These are phyloP conservation scores for Penicillium atrosanguineum DNA, from an alignment of 495 filamentous ascomycete genomes.

Conservation along the genomic window DNA sequence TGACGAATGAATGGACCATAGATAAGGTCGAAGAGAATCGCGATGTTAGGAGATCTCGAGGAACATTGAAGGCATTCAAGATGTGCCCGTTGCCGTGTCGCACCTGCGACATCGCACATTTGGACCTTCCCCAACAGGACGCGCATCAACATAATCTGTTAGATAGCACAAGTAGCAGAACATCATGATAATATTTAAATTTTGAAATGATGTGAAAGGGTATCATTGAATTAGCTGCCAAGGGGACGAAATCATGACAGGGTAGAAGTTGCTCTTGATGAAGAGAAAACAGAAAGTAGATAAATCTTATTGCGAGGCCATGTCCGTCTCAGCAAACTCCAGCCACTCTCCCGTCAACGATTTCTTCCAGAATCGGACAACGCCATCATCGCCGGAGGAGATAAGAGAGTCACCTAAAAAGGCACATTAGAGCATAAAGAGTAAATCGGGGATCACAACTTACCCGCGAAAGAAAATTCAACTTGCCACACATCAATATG, in stretches of 20 bases:
- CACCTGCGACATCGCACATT: neutral
- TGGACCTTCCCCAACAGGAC: neutral
- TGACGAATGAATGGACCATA: constrained; percentile 5
- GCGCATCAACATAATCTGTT: neutral
- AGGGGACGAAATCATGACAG: neutral
- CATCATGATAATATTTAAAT: neutral
- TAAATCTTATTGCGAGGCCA: constrained; percentile 34
- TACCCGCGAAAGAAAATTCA: constrained; percentile 47
- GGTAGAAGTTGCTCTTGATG: neutral
- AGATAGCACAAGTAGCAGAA: neutral
- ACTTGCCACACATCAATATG: constrained; percentile 53
- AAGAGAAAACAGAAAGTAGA: neutral
- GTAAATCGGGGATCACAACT: constrained; percentile 2
- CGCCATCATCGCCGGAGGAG: constrained; percentile 49
- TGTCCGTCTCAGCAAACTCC: constrained; percentile 50
- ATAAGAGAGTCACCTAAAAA: constrained; percentile 46
- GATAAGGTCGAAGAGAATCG: neutral
- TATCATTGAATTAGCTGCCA: constrained; percentile 16
- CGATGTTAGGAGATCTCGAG: neutral
- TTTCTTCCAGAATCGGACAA: constrained; percentile 52
- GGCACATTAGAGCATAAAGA: constrained; percentile 5
- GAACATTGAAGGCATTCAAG: neutral
- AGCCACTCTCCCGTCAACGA: constrained; percentile 47
- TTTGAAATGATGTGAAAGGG: constrained; percentile 12
- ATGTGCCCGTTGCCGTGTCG: neutral